These are phyloP conservation scores for Potentilla sterilis DNA, from an alignment of 306 rosid species.

Conservation along the genomic window DNA sequence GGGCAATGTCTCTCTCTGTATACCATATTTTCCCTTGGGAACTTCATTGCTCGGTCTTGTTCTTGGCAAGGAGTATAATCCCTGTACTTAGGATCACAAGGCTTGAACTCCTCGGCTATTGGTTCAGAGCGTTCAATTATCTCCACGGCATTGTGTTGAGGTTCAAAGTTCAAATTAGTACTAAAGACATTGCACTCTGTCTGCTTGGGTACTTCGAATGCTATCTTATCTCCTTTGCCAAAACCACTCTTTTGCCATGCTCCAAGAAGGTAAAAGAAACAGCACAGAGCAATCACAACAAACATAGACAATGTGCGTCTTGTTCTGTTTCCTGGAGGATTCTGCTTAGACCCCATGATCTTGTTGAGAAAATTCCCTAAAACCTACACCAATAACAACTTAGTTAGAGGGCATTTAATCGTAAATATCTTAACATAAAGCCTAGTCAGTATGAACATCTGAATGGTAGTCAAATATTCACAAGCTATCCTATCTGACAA, in stretches of 20 bases:
- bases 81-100: slow-evolving; percentile 56
- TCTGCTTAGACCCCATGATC: slow-evolving; percentile 69
- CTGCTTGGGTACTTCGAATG: slow-evolving; percentile 55
- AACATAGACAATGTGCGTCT: slow-evolving; percentile 75
- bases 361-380: slow-evolving; percentile 23
- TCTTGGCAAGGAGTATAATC: slow-evolving; percentile 99
- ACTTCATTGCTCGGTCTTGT: slow-evolving; percentile 91
- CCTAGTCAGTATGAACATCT: not conserved
- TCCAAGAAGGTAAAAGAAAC: slow-evolving; percentile 92
- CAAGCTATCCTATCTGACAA: not conserved
- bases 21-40: slow-evolving; percentile 93
- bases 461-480: not conserved
- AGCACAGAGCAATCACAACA: slow-evolving; percentile 72
- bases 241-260: slow-evolving; percentile 92
- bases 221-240: slow-evolving; percentile 78
- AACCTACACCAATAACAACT: slow-evolving; percentile 23
- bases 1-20: slow-evolving; percentile 99
- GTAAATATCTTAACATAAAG: not conserved
- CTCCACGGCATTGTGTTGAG: slow-evolving; percentile 63
- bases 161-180: slow-evolving; percentile 66
- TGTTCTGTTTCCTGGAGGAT: slow-evolving; percentile 45
- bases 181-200: slow-evolving; percentile 60
- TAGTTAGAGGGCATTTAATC: slow-evolving; percentile 15
- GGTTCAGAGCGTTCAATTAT: slow-evolving; percentile 50
- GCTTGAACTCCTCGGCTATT: slow-evolving; percentile 61